Conservation (phyloP, 306 rosid genomes). For the Geum urbanum region DNA sequence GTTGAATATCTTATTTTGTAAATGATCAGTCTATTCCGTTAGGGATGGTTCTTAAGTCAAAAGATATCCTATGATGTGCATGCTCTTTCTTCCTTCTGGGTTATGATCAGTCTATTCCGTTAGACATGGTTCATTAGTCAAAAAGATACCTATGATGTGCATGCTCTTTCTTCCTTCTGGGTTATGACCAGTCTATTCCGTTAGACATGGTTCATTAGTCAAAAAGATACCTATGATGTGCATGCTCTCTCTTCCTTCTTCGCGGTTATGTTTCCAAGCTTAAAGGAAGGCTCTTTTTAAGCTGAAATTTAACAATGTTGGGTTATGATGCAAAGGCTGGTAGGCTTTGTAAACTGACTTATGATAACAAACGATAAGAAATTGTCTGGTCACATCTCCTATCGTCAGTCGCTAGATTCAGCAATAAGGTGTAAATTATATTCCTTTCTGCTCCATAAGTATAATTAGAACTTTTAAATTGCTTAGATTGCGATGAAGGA, state of each 20-base stretch:
- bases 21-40: not conserved
- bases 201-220: no score
- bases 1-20: not conserved
- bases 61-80: not conserved
- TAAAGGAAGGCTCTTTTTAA: not conserved
- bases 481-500: conserved; percentile 92
- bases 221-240: not conserved
- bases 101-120: not conserved
- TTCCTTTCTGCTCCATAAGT: not conserved
- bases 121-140: no score
- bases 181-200: not conserved
- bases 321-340: not conserved
- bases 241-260: not conserved
- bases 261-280: not conserved
- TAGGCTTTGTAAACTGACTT: not conserved
- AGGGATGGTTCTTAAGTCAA: not conserved
- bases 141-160: not conserved
- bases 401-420: not conserved
- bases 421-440: not conserved
- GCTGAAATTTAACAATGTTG: not conserved
- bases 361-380: not conserved
- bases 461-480: not conserved
- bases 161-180: no score
- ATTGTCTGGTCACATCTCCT: not conserved
- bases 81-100: no score